Conservation (phyloP, 1,284 basidiomycete species). For the Puccinia hordei region DNA sequence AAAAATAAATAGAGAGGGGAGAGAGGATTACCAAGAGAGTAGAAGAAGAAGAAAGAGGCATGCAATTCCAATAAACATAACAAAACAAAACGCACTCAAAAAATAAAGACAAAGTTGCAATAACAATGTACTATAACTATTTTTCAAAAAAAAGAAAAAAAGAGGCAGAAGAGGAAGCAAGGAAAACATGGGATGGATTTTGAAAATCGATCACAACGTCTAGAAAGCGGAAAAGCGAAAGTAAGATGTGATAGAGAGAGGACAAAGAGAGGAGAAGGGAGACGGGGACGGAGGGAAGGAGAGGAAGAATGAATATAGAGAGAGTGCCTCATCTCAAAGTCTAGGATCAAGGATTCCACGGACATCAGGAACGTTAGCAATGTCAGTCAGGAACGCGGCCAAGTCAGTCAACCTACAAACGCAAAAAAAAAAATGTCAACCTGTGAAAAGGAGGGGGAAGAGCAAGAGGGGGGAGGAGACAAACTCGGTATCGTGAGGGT, state of each 20-base stretch:
- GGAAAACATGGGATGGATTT: too few relatives aligned
- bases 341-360: conserved; percentile 78
- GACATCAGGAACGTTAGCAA: conserved; percentile 82
- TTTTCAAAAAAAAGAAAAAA: conserved; percentile 3
- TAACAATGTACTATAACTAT: not conserved
- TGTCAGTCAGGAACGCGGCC: conserved; percentile 84
- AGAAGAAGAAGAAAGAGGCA: not conserved
- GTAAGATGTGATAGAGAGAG: not conserved
- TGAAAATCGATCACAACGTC: too few relatives aligned
- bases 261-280: not conserved
- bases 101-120: too few relatives aligned
- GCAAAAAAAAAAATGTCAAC: not conserved
- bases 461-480: conserved; percentile 49
- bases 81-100: not conserved
- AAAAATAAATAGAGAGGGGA: too few relatives aligned
- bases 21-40: too few relatives aligned
- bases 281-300: not conserved
- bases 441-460: not conserved
- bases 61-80: not conserved
- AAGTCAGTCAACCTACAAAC: conserved; percentile 28
- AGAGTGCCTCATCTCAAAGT: not conserved
- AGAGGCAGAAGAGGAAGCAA: not conserved
- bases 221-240: not conserved
- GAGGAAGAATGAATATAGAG: not conserved
- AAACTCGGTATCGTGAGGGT: conserved; percentile 56